Conservation (phyloP, 192 early-diverging fungal species). For the Backusella westeae region DNA sequence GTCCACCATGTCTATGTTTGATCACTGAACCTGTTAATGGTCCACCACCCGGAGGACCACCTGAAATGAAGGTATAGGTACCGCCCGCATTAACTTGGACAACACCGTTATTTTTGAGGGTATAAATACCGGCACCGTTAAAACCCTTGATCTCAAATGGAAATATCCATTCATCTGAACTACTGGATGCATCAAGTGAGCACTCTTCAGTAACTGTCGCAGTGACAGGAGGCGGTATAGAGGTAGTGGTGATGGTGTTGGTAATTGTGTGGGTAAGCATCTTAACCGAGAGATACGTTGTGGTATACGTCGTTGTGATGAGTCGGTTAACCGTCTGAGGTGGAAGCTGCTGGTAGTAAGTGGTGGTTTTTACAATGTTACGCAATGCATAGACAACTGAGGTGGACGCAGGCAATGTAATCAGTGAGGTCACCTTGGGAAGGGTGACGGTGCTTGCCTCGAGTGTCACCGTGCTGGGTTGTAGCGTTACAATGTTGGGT, state of each 20-base stretch:
- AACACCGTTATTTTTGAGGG: not conserved
- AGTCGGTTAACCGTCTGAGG: not conserved
- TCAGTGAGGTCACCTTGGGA: not conserved
- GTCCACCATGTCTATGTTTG: not conserved
- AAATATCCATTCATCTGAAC: not conserved
- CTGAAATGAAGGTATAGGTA: not conserved
- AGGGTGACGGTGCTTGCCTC: not conserved
- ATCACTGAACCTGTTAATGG: not conserved
- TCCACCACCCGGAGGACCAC: not conserved
- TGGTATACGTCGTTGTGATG: not conserved
- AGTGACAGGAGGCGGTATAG: not conserved
- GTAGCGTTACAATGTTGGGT: not conserved
- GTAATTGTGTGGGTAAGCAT: not conserved
- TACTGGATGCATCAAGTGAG: too few relatives aligned
- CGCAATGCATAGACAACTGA: not conserved
- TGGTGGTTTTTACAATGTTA: not conserved
- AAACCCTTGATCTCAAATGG: not conserved
- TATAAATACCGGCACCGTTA: not conserved
- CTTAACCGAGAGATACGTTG: not conserved
- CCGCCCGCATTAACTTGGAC: not conserved
- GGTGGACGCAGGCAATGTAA: not conserved
- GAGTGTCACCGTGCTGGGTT: not conserved
- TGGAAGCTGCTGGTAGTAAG: not conserved
- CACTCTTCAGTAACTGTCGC: not conserved
- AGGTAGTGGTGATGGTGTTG: not conserved